A percentile compares a stretch with the other conserved stretches of the same genome.
Conservation (phyloP, 805 yeast genomes). For the Schizosaccharomyces japonicus region DNA sequence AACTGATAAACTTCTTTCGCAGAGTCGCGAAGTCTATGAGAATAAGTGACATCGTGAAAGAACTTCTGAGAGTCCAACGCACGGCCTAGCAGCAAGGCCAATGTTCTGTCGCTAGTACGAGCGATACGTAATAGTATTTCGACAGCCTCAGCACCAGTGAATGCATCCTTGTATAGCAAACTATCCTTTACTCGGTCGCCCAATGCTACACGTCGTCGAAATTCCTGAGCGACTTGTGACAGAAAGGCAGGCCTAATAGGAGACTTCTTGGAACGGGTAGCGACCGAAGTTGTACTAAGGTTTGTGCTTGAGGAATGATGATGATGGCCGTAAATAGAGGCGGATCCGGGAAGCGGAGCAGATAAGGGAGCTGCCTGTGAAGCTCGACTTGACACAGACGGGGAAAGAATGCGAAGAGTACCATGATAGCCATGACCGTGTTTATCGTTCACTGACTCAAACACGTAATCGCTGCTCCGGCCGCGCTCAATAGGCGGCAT, state of each 20-base stretch:
- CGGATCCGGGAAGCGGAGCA: too few relatives aligned
- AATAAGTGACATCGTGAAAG: conserved; percentile 87
- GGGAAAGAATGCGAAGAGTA: too few relatives aligned
- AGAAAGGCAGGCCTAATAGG: conserved; percentile 68
- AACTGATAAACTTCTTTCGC: conserved; percentile 71
- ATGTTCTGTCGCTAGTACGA: conserved; percentile 70
- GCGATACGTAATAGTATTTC: conserved; percentile 69
- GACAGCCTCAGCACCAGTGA: conserved; percentile 83
- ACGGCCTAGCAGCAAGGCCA: conserved; percentile 72
- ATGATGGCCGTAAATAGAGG: too few relatives aligned
- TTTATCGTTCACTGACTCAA: too few relatives aligned
- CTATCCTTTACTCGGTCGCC: conserved; percentile 78
- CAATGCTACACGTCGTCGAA: conserved; percentile 42
- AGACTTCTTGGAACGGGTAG: background rate
- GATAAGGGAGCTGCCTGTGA: too few relatives aligned
- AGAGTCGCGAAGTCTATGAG: conserved; percentile 76
- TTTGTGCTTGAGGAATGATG: too few relatives aligned
- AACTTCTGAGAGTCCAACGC: conserved; percentile 83
- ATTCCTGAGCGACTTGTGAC: conserved; percentile 62
- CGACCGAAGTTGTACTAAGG: too few relatives aligned
- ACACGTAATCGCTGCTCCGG: too few relatives aligned
- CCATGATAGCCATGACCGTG: too few relatives aligned
- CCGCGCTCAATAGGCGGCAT: too few relatives aligned
- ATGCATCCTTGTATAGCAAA: conserved; percentile 72
- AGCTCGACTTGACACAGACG: too few relatives aligned